These are phyloP conservation scores for Theileria annulata DNA, from an alignment of 169 alveolate genomes.

Conservation along the genomic window DNA sequence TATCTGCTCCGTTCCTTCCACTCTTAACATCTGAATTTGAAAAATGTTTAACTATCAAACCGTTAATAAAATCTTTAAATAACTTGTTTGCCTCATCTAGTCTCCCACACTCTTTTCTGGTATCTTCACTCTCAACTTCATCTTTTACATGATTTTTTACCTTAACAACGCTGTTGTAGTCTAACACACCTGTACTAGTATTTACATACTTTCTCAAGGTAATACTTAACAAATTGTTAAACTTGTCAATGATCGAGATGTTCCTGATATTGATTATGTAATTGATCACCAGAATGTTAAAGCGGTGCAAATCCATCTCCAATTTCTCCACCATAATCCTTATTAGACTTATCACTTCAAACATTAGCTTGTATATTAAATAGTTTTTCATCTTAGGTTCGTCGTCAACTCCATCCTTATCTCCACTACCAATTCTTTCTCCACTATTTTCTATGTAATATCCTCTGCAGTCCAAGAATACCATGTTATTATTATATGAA, in stretches of 20 bases:
- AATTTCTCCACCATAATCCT: not conserved
- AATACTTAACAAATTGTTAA: not conserved
- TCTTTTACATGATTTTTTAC: not conserved
- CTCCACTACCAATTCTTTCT: not conserved
- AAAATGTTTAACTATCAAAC: not conserved
- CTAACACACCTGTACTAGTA: not conserved
- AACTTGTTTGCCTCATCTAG: not conserved
- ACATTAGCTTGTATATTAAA: not conserved
- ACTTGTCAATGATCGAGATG: not conserved
- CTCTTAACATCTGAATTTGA: not conserved
- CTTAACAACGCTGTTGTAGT: not conserved
- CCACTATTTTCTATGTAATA: not conserved
- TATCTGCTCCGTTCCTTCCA: not conserved
- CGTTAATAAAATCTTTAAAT: not conserved
- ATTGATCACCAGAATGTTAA: not conserved
- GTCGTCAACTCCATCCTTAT: not conserved
- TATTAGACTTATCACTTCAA: not conserved
- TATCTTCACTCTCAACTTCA: not conserved
- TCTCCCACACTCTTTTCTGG: not conserved
- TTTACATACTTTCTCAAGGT: not conserved
- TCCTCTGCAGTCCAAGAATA: constrained; percentile 10
- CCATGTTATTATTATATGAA: not conserved
- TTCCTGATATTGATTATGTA: not conserved
- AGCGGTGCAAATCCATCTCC: not conserved
- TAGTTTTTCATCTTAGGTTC: not conserved